Evolutionary conservation across 2,329 filamentous ascomycete genomes (phyloP), one percentile per base, ranked within the genome.

Genomic region (Nemania diffusa): DNA sequence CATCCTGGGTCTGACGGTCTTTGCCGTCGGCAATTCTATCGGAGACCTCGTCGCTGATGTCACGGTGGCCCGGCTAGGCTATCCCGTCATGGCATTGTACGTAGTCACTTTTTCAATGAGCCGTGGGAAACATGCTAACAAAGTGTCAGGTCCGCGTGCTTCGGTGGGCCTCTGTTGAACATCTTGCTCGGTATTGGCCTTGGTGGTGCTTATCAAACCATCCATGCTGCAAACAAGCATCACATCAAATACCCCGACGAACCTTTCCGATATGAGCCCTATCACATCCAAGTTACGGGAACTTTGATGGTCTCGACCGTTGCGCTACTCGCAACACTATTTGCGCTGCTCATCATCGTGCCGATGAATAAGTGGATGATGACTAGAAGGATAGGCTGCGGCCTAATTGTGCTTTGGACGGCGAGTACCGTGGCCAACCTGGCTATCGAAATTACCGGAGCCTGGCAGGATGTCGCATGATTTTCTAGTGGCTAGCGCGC

Each of bases 141-240:
- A 26, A 13, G 0, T 17, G 50, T 15, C 56, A 88, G 86, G 46
- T 94, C 92, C 37, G 96, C 96, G 4, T 99, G 96, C 78, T 97
- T 99, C 78, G 96, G 96, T n/a, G 97, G 96, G 0, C 96, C 96
- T 0, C 95, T 99, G 93, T 87, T 99, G 46, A 99, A 99, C 74
- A 99, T 99, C 69, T 83, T 99, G 0, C 87, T 99, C 3, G 96
- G 96, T 0, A 94, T 99, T 59, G 96, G 96, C n/a, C 84, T 98
- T 3, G 92, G 92, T 27, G 96, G 96, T 17, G 87, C 93, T 44
- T 97, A 94, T 77, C 96, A 97, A 87, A 94, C 92, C 64, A 84
- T 97, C 17, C 86, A 86, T 62, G 85, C 88, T 34, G 91, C 91
- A 20, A 87, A 91, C 72, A 84, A 88, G 69, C 84, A 84, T 59